Evolutionary conservation across 345 rosid genomes (phyloP).

Genomic region (Kernera saxatilis): DNA sequence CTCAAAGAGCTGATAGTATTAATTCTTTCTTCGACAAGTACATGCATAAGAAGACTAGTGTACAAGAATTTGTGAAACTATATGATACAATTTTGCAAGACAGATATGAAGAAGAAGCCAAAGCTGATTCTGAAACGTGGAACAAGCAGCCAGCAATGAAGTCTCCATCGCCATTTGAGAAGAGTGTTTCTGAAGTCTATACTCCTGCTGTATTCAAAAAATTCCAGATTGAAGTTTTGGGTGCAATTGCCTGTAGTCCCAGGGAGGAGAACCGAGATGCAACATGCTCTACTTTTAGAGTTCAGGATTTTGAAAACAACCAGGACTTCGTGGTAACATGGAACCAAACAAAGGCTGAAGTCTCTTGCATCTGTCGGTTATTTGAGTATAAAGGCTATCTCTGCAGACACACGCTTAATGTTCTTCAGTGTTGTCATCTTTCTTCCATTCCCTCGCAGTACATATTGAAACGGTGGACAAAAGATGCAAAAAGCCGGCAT

Average conservation of each 20-base stretch:
- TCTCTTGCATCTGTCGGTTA: slow-evolving; percentile 54
- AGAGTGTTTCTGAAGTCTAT: slow-evolving; percentile 52
- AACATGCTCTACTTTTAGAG: slow-evolving; percentile 40
- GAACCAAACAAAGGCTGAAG: slow-evolving; percentile 45
- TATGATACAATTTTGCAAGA: slow-evolving; percentile 53
- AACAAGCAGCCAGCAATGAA: slow-evolving; percentile 56
- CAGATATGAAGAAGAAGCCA: slow-evolving; percentile 66
- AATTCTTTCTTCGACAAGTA: slow-evolving; percentile 59
- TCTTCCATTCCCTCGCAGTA: slow-evolving; percentile 54
- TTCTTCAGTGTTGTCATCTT: slow-evolving; percentile 58
- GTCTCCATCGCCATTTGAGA: slow-evolving; percentile 75
- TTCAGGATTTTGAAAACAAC: slow-evolving; percentile 55
- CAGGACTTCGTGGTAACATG: slow-evolving; percentile 52
- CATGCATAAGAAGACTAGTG: slow-evolving; percentile 56
- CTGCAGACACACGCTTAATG: slow-evolving; percentile 61
- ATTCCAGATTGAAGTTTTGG: slow-evolving; percentile 61
- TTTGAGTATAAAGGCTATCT: slow-evolving; percentile 64
- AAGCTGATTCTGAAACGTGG: slow-evolving; percentile 64
- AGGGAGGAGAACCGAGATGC: slow-evolving; percentile 53
- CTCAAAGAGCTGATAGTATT: slow-evolving; percentile 54
- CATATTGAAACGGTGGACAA: slow-evolving; percentile 69
- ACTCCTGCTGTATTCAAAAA: slow-evolving; percentile 61
- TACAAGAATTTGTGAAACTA: slow-evolving; percentile 51
- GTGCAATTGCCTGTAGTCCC: slow-evolving; percentile 64
- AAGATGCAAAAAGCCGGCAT: slow-evolving; percentile 52